Conservation (phyloP, 306 rosid genomes). For the Trichosanthes truncata region DNA sequence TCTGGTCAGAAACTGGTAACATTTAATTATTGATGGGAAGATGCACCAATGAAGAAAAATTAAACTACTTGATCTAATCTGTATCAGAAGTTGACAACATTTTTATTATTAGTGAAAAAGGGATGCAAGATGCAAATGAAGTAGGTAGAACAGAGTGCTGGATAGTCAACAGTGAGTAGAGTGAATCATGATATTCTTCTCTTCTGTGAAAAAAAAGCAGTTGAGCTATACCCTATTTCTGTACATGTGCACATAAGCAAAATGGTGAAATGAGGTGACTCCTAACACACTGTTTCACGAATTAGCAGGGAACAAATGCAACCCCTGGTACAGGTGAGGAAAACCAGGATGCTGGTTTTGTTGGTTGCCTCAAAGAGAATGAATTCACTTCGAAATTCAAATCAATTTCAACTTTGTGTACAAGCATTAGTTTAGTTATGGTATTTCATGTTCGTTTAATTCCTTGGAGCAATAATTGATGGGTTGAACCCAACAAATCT, state of each 20-base stretch:
- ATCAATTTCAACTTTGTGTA: neutral
- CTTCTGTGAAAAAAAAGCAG: neutral
- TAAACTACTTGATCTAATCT: conserved; percentile 57
- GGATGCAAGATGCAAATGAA: neutral
- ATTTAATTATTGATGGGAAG: neutral
- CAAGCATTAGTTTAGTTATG: neutral
- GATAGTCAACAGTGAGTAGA: neutral
- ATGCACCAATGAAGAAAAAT: neutral
- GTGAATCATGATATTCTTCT: neutral
- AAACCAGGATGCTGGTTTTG: neutral
- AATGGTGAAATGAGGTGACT: neutral
- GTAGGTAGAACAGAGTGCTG: neutral
- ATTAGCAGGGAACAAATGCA: neutral
- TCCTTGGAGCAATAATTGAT: neutral
- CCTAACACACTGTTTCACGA: neutral
- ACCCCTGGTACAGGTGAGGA: neutral
- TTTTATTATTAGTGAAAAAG: neutral
- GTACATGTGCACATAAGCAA: neutral
- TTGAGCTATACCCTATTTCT: neutral
- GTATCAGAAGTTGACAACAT: conserved; percentile 3
- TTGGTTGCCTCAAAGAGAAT: neutral
- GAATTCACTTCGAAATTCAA: neutral
- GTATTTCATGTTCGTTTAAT: neutral
- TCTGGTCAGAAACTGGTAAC: conserved; percentile 25
- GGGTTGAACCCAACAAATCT: neutral